Percentiles rank a stretch among this genome's conserved stretches.
Conservation (phyloP, 1,284 basidiomycete species). For the Irpex lacteus region DNA sequence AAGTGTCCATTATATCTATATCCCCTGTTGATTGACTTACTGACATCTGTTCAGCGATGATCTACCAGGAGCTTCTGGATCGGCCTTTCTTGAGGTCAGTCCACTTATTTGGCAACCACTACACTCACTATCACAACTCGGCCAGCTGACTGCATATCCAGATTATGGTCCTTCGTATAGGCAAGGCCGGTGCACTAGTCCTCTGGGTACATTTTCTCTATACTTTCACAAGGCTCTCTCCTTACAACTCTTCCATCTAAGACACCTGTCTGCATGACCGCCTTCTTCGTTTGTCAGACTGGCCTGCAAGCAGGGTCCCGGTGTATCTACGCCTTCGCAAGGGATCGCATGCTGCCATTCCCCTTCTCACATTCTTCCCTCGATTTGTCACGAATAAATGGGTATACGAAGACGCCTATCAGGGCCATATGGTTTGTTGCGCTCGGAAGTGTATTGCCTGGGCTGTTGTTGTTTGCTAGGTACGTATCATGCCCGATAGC, state of each 20-base stretch:
- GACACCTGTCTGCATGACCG: conserved; percentile 77
- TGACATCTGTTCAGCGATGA: conserved; percentile 38
- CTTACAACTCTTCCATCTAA: no score
- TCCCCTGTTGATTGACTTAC: no score
- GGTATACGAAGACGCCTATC: conserved; percentile 73
- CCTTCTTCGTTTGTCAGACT: conserved; percentile 81
- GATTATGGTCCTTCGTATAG: conserved; percentile 77
- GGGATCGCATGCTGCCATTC: conserved; percentile 83
- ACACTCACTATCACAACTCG: not conserved
- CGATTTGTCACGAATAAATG: conserved; percentile 39
- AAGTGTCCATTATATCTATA: conserved; percentile 30
- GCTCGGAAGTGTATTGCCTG: conserved; percentile 67
- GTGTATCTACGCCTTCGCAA: conserved; percentile 88
- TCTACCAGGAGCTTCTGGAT: conserved; percentile 63
- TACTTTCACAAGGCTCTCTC: no score
- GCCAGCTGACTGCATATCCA: conserved; percentile 60
- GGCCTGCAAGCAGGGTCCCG: conserved; percentile 85
- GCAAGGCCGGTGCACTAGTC: conserved; percentile 66
- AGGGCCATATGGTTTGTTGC: conserved; percentile 83
- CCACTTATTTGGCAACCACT: not conserved
- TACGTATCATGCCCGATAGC: no score
- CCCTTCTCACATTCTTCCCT: conserved; percentile 53
- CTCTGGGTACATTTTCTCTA: conserved; percentile 57
- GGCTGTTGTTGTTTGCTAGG: conserved; percentile 75
- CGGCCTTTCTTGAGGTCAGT: conserved; percentile 64